Base-by-base conservation (phyloP, 768 basidiomycete genomes). In the Coprinopsis cinerea region DNA sequence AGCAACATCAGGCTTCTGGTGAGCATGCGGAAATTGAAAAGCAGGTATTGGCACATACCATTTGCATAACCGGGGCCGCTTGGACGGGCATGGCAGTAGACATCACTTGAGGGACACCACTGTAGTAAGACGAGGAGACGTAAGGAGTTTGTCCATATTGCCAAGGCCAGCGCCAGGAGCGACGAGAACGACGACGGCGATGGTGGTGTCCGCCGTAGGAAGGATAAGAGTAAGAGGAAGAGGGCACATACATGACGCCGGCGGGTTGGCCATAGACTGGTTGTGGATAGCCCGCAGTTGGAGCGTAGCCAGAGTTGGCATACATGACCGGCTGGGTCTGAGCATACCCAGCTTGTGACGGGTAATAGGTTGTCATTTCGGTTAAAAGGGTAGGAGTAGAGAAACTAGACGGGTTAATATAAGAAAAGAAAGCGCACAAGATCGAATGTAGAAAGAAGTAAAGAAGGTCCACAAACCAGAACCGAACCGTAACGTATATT, bases 341-440 rank as follows among this genome's bases (percentile, higher is more conserved):
- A n/a, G 55, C 64, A 51, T 62, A 62, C 34, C 58, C 54, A 23
- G 54, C 64, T 63, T 69, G 68, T 43, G 70, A 63, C 27, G 70
- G 70, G 59, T 71, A 70, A 62, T 73, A 72, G 50, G 63, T 28
- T 22, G 64, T 49, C 68, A 69, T 64, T 52, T 35, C 56, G 52
- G 48, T 37, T 46, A 26, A 30, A 30, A 44, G 32, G 41, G 18
- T n/a, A 44, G 49, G 51, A 47, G 44, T 45, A 48, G 49, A 52
- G 48, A 48, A 27, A 44, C 23, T 32, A 34, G 27, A 48, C 36
- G 49, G 48, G 28, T 55, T 50, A 47, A 53, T 51, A 51, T 44
- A 28, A 5, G 32, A 22, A 30, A 45, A 44, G 42, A n/a, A 17
- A 28, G 48, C 20, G 47, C 18, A 15, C n/a, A 23, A 23, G 46